phyloP scores from a whole-genome alignment of 2,329 filamentous ascomycete species.

The Pseudogymnoascus sp. region DNA sequence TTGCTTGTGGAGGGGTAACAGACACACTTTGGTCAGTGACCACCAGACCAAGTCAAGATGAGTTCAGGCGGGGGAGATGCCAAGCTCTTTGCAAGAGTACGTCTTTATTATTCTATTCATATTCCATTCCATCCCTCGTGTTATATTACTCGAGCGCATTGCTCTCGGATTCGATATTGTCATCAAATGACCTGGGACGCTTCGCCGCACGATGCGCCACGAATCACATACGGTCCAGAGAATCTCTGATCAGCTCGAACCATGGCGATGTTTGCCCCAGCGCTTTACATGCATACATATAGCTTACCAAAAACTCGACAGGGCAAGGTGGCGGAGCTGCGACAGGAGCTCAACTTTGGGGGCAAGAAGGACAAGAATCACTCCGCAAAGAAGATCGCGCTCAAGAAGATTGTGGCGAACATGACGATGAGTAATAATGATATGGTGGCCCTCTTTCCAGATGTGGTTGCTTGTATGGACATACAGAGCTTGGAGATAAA shows the following conservation, averaged over 20 bases:
- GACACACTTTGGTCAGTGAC: conserved; percentile 9
- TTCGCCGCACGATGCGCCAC: conserved; percentile 12
- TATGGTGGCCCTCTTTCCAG: conserved; percentile 94
- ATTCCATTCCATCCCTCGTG: conserved; percentile 1
- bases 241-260: conserved; percentile 9
- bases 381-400: conserved; percentile 87
- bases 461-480: conserved; percentile 92
- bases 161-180: conserved; percentile 2
- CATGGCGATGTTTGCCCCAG: conserved; percentile 25
- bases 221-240: conserved; percentile 13
- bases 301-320: conserved; percentile 41
- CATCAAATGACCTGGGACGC: background rate
- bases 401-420: conserved; percentile 99
- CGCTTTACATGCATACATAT: conserved; percentile 16
- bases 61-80: conserved; percentile 73
- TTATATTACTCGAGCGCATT: background rate
- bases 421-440: conserved; percentile 99
- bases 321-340: conserved; percentile 98
- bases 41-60: conserved; percentile 20
- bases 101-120: conserved; percentile 31
- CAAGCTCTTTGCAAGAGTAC: conserved; percentile 97
- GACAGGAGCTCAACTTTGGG: conserved; percentile 85
- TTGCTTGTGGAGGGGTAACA: conserved; percentile 21
- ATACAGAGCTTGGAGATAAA: conserved; percentile 95
- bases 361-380: conserved; percentile 98